Evolutionary conservation across 768 basidiomycete species (phyloP), one percentile per base, ranked within the genome.

Genomic region (Leccinum ochraceum): DNA sequence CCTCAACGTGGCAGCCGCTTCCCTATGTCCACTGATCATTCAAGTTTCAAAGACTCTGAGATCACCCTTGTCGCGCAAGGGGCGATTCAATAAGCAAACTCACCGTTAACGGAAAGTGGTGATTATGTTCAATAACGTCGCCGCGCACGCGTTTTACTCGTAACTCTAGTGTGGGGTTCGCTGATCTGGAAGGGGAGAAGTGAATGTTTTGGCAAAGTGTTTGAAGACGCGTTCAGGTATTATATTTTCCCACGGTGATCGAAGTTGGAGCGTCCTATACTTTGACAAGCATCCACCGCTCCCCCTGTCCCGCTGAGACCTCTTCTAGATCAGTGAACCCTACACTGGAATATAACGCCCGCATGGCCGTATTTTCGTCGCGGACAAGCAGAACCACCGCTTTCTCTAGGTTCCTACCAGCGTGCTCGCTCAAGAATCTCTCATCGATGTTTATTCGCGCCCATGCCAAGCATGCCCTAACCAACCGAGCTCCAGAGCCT

Each of bases 221-320:
- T 28, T 28, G 28, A 28, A 28, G 28, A 28, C 28, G 28, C 28
- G 28, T 28, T 28, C 28, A 28, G 6, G 30, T 9, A 32, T 9
- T 3, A 10, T 32, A 10, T 9, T 10, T 32, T 32, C 30, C 9
- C 30, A 32, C 30, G 30, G 30, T 32, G 30, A 28, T 28, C 28
- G 14, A 36, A 36, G 13, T 36, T 22, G 20, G 10, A 20, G 11
- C n/a, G 9, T 48, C 39, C 82, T 69, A 72, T 74, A 61, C 79
- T 78, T 54, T 71, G 16, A 48, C 13, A 17, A 32, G 51, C 71
- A 71, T 73, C 61, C 61, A 71, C n/a, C n/a, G 54, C 26, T 63
- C 11, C n/a, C 63, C 70, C 36, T 67, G 57, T 2, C 26, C 7
- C 4, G 44, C 32, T 1, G 53, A 9, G 24, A 67, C 56, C 3